Evolutionary conservation across 164 flowering plant species (phyloP).

Genomic region (Taxillus chinensis): DNA sequence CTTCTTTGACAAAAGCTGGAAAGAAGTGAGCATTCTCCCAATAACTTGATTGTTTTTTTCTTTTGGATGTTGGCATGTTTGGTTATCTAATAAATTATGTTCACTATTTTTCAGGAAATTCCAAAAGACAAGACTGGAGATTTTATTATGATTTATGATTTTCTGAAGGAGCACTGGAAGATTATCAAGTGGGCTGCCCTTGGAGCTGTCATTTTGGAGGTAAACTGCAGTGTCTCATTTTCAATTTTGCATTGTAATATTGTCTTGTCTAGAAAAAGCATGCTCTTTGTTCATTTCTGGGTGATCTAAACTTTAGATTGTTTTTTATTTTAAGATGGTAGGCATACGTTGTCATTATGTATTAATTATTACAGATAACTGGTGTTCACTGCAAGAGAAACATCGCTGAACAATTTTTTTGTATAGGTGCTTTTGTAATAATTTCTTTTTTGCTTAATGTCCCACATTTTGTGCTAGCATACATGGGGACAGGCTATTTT

Average conservation of each 20-base stretch:
- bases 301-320: too few species aligned
- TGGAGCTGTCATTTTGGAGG: conserved; percentile 5
- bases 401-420: too few species aligned
- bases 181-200: conserved; percentile 3
- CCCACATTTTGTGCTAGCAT: too few species aligned
- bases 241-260: neutral
- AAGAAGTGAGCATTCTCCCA: conserved; percentile 37
- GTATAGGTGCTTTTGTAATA: too few species aligned
- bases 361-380: too few species aligned
- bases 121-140: conserved; percentile 22
- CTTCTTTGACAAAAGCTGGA: conserved; percentile 86
- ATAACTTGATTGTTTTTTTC: conserved; percentile 2
- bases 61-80: neutral
- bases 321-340: too few species aligned
- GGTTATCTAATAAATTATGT: conserved; percentile 5
- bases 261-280: neutral
- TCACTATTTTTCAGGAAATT: conserved; percentile 35
- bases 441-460: too few species aligned
- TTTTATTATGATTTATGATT: conserved; percentile 2
- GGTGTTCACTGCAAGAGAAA: too few species aligned
- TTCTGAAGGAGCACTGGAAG: neutral
- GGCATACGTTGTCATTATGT: too few species aligned
- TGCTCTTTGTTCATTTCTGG: too few species aligned
- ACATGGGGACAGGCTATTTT: too few species aligned
- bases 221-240: neutral